These are phyloP conservation scores for Xylaria acuta DNA, from an alignment of 495 filamentous ascomycete genomes.

Conservation along the genomic window DNA sequence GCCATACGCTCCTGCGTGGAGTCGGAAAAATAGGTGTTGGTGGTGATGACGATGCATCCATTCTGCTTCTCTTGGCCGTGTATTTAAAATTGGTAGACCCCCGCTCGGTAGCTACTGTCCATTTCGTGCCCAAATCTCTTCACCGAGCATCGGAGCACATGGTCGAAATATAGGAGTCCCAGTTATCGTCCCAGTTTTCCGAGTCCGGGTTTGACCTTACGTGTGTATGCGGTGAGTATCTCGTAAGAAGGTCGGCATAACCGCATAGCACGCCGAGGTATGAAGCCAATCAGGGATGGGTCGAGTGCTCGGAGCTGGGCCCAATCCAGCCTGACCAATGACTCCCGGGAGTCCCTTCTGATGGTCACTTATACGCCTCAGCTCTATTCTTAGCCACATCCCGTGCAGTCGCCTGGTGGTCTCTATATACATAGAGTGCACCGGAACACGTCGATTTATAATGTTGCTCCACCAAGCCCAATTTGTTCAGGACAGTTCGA, in stretches of 20 bases:
- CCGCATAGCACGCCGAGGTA: background rate
- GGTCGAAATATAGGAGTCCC: too few species aligned
- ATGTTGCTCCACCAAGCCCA: background rate
- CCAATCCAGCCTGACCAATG: background rate
- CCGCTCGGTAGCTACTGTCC: too few species aligned
- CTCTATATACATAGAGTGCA: background rate
- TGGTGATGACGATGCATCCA: background rate
- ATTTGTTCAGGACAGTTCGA: background rate
- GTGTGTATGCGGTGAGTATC: conserved; percentile 8
- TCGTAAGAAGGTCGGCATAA: conserved; percentile 7
- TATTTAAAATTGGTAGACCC: too few species aligned
- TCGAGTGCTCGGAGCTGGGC: background rate
- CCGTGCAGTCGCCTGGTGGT: background rate
- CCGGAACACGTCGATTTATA: background rate
- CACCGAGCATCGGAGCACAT: background rate
- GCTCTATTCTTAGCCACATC: background rate
- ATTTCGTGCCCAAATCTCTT: too few species aligned
- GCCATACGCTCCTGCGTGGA: background rate
- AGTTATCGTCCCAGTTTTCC: background rate
- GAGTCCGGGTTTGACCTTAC: background rate
- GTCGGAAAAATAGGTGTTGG: background rate
- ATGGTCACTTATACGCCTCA: background rate
- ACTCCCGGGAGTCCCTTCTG: background rate
- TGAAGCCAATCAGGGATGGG: background rate
- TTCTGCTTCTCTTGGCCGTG: too few species aligned